Percentiles rank a stretch among this genome's conserved stretches.
phyloP scores from a whole-genome alignment of 352 stramenopile species.

The Thalassiosira exigua region DNA sequence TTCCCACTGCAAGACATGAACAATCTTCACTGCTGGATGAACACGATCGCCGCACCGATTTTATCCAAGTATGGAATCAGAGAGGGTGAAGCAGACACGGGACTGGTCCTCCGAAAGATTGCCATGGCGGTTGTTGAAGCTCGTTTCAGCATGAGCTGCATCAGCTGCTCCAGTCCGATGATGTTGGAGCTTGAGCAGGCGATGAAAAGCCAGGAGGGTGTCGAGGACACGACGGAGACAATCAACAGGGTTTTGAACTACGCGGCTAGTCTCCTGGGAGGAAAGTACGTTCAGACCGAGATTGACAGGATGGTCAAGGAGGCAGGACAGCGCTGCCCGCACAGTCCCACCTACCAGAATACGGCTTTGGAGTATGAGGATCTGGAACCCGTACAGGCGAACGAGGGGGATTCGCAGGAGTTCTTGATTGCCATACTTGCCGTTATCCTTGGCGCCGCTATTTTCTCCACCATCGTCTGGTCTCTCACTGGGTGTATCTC shows the following conservation, averaged over 20 bases:
- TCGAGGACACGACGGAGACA: conserved; percentile 48
- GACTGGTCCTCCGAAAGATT: conserved; percentile 30
- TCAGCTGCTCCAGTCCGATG: conserved; percentile 63
- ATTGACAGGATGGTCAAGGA: conserved; percentile 70
- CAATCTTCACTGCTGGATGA: conserved; percentile 66
- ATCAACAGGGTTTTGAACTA: conserved; percentile 64
- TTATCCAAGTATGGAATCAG: conserved; percentile 34
- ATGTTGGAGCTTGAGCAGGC: conserved; percentile 55
- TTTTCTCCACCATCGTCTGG: conserved; percentile 20
- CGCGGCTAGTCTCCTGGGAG: conserved; percentile 41
- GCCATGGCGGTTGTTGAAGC: conserved; percentile 34
- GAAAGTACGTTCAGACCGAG: conserved; percentile 62
- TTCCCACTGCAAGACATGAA: conserved; percentile 61
- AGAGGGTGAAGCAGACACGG: conserved; percentile 18
- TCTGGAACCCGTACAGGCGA: not conserved
- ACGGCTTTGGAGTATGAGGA: conserved; percentile 20
- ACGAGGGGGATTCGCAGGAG: conserved; percentile 3
- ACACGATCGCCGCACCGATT: conserved; percentile 44
- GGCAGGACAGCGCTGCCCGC: conserved; percentile 60
- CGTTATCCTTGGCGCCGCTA: conserved; percentile 25
- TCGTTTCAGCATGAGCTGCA: conserved; percentile 55
- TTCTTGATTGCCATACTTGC: conserved; percentile 49
- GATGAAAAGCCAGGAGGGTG: conserved; percentile 43
- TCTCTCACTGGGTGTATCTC: conserved; percentile 29
- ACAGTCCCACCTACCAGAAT: conserved; percentile 47